Conservation (phyloP, 1,139 yeast species). For the Protomyces lactucae-debilis region DNA sequence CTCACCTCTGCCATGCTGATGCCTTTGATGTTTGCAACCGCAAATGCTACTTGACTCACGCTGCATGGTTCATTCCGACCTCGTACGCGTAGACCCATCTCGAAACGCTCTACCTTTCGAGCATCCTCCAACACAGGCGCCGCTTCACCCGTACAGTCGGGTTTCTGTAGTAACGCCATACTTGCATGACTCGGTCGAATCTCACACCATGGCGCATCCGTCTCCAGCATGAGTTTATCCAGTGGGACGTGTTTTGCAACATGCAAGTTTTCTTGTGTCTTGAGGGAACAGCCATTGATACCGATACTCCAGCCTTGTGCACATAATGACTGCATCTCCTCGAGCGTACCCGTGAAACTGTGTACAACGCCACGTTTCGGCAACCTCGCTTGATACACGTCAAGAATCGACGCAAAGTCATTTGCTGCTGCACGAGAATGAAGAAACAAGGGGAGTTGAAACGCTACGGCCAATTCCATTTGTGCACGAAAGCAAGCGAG, state of each 20-base stretch:
- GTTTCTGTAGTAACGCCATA: conserved; percentile 47
- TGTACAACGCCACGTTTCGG: conserved; percentile 71
- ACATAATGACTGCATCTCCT: conserved; percentile 53
- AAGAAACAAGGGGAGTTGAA: conserved; percentile 69
- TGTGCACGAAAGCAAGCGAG: conserved; percentile 63
- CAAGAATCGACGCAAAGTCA: conserved; percentile 63
- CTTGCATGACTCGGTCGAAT: conserved; percentile 78
- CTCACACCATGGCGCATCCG: conserved; percentile 95
- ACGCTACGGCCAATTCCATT: conserved; percentile 54
- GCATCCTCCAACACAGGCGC: conserved; percentile 41
- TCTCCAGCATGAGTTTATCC: conserved; percentile 65
- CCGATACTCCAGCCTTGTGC: conserved; percentile 67
- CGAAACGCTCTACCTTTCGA: conserved; percentile 56
- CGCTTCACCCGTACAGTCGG: conserved; percentile 48
- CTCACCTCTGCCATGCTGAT: conserved; percentile 52
- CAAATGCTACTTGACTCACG: conserved; percentile 74
- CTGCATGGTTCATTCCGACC: conserved; percentile 90
- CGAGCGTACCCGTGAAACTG: conserved; percentile 81
- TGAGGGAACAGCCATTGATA: conserved; percentile 87
- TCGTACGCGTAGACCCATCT: conserved; percentile 53
- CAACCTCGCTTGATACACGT: conserved; percentile 48
- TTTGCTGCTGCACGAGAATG: conserved; percentile 87
- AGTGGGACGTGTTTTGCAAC: conserved; percentile 66
- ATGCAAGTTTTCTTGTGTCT: conserved; percentile 64
- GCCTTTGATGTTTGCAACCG: conserved; percentile 57